These are phyloP conservation scores for Nitzschia palea DNA, from an alignment of 108 stramenopile species.

Conservation along the genomic window DNA sequence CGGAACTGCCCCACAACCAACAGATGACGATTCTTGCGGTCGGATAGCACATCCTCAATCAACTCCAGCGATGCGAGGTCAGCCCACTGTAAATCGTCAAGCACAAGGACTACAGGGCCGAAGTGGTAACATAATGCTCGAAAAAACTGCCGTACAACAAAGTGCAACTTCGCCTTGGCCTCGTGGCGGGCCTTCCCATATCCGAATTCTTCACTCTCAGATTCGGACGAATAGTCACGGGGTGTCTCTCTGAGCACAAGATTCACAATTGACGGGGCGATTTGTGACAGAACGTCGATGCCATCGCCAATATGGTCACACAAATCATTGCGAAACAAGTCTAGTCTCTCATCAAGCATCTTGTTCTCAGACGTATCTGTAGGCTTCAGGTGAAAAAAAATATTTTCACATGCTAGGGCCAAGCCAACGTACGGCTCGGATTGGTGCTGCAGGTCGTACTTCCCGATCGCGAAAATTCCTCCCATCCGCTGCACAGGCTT, in stretches of 20 bases:
- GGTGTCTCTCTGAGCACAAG: neutral
- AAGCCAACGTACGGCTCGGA: constrained; percentile 4
- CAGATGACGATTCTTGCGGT: constrained; percentile 5
- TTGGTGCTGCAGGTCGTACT: neutral
- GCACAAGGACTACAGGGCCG: constrained; percentile 29
- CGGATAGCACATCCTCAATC: constrained; percentile 23
- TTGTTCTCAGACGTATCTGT: neutral
- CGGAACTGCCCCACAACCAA: constrained; percentile 18
- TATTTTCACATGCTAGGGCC: neutral
- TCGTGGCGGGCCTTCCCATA: neutral
- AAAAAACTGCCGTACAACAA: neutral
- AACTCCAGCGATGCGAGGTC: constrained; percentile 51
- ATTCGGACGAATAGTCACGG: neutral
- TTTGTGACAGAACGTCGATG: neutral
- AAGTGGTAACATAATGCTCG: neutral
- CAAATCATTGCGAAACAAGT: neutral
- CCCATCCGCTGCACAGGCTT: too few species aligned
- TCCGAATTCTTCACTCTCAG: neutral
- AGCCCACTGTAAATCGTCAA: constrained; percentile 68
- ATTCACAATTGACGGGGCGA: neutral
- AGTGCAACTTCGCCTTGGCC: constrained; percentile 1
- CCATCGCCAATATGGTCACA: neutral
- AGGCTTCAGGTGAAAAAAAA: neutral
- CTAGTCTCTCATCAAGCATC: neutral
- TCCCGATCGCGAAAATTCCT: neutral